Conservation (phyloP, 2,329 filamentous ascomycete genomes). For the Trichoderma atroviride region DNA sequence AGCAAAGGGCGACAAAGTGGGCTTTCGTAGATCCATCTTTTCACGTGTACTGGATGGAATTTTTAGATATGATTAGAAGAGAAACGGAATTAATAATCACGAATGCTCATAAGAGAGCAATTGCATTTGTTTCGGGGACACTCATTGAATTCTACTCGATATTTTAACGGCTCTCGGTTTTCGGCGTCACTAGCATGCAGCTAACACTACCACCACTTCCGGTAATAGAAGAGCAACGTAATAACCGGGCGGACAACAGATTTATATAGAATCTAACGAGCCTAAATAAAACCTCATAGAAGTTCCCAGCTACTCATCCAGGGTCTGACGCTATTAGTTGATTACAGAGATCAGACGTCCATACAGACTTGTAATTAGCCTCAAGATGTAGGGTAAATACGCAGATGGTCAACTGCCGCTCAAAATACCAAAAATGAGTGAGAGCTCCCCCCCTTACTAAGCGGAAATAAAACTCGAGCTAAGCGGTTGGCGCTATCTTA, state of each 20-base stretch:
- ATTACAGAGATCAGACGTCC: neutral
- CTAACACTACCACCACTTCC: neutral
- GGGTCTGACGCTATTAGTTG: no score
- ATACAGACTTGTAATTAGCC: neutral
- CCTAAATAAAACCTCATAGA: no score
- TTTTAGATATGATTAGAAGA: neutral
- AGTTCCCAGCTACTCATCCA: no score
- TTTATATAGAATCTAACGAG: neutral
- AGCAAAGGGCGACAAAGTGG: constrained; percentile 16
- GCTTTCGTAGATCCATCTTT: neutral
- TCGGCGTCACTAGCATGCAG: neutral
- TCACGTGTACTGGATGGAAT: neutral
- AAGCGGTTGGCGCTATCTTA: neutral
- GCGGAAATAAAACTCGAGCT: neutral
- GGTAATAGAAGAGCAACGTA: neutral
- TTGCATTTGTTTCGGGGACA: no score
- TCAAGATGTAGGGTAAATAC: neutral
- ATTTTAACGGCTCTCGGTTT: neutral
- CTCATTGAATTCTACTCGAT: neutral
- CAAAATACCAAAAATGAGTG: no score
- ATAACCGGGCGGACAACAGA: neutral
- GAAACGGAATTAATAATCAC: neutral
- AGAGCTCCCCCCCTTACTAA: neutral
- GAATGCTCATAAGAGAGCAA: neutral
- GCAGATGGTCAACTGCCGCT: no score